phyloP scores from a whole-genome alignment of 495 filamentous ascomycete genomes.

The Penicillium dipodomyicola region DNA sequence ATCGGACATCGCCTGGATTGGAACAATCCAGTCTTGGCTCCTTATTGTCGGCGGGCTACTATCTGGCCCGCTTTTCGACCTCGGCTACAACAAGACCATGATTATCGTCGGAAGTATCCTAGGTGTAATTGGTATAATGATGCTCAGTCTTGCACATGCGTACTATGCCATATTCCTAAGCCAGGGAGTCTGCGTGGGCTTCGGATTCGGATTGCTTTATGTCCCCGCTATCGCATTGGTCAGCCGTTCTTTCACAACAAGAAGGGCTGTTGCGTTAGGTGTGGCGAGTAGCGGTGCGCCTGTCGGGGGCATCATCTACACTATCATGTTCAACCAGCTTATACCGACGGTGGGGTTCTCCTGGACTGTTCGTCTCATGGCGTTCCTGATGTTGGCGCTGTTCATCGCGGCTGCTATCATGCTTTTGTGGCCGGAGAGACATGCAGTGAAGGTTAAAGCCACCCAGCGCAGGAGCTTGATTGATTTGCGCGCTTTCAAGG shows the following conservation, averaged over 20 bases:
- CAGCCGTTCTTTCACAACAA: constrained; percentile 36
- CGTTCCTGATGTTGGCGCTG: constrained; percentile 47
- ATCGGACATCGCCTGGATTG: constrained; percentile 47
- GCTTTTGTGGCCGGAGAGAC: constrained; percentile 22
- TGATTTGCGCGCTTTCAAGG: constrained; percentile 28
- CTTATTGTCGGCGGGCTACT: constrained; percentile 39
- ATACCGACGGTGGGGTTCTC: constrained; percentile 44
- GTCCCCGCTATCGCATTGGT: constrained; percentile 43
- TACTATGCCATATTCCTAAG: constrained; percentile 37
- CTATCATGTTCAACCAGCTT: constrained; percentile 49
- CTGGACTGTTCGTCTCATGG: constrained; percentile 52
- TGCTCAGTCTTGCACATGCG: constrained; percentile 30
- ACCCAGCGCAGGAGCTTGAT: constrained; percentile 14
- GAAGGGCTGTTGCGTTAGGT: constrained; percentile 44
- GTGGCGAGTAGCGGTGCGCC: constrained; percentile 40
- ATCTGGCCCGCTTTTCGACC: constrained; percentile 45
- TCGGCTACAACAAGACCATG: constrained; percentile 36
- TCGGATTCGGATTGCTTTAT: constrained; percentile 40
- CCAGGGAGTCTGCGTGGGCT: constrained; percentile 37
- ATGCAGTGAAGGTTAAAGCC: background rate
- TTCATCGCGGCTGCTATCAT: constrained; percentile 38
- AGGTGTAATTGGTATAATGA: constrained; percentile 46
- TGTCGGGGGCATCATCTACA: constrained; percentile 52
- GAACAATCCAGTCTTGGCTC: constrained; percentile 40
- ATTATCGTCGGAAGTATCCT: constrained; percentile 26